Base-by-base conservation (phyloP, 371 early-diverging fungal genomes). In the Rhizopus microsporus region DNA sequence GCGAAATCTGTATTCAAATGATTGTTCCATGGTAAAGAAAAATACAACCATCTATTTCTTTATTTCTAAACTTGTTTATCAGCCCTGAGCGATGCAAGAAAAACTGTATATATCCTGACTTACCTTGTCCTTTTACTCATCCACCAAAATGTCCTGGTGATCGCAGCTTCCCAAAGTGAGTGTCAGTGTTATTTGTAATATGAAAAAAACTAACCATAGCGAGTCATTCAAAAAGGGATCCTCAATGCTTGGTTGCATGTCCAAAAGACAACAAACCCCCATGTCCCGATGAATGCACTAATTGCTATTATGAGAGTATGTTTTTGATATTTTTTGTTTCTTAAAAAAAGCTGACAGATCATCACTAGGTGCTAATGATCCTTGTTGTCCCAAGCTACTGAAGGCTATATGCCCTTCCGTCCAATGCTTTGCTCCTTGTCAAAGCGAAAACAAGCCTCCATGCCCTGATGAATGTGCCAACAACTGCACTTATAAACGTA, bases 1-100 rank as follows among this genome's bases (percentile, higher is more conserved):
- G 29, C 30, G 50, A 48, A 35, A 35, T 53, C 4, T 60, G 60
- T 48, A 49, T 60, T 39, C 12, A 32, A 15, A 30, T 35, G 2
- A 42, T 60, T 49, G 49, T 60, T n/a, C 54, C 50, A 23, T 60
- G 60, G 60, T 60, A 60, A 54, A 34, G n/a, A 37, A 34, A 50
- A 12, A 35, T 5, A 10, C 38, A 0, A 10, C 30, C 15, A 12
- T 32, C 13, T 12, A 15, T 7, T 29, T 1, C 32, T 17, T 46
- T 42, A 4, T 42, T 30, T 42, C 13, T 42, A 17, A 42, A 49
- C 1, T 17, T 33, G 16, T 29, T 30, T n/a, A 1, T 37, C 10
- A 59, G 60, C 23, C 60, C 60, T 4, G 32, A 53, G 17, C 23
- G 35, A 16, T 59, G 60, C 17, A 15, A 30, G 1, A 29, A 52